Evolutionary conservation across 371 early-diverging fungal genomes (phyloP), one percentile per base, ranked within the genome.

Genomic region (Syncephalastrum racemosum): DNA sequence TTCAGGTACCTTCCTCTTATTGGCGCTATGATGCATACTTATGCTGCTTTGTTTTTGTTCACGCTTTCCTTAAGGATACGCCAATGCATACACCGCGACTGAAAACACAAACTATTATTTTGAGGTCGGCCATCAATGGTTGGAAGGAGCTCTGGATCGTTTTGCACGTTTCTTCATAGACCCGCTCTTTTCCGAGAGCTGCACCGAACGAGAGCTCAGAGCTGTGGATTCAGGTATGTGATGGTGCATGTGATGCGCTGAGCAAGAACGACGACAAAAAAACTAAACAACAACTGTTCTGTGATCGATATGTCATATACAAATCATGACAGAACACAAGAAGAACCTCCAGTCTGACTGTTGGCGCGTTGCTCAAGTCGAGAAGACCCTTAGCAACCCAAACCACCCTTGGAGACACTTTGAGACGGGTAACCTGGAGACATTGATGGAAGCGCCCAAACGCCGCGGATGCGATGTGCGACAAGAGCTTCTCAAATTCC

Each of bases 21-120:
- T 10, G 6, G 36, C 36, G 10, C 10, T 31, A 31, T 5, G 2
- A 3, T 31, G 36, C 12, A 2, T 8, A 31, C 10, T 8, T 10
- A 31, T 5, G 12, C 36, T 31, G 10, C 6, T 1, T 31, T 12
- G 36, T 31, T 10, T 10, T 8, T 31, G 36, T 31, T 31, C 36
- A 8, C 36, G 2, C 12, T 10, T 10, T 5, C 25, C 25, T 31
- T 10, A 8, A 31, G 36, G 36, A 31, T 31, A 31, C 12, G 36
- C 36, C 3, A 99, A 99, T 77, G 99, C 99, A 4, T 97, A 89
- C 74, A 99, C 99, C 0, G 76, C 82, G 19, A 74, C 82, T 16
- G 92, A 94, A 54, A 75, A 90, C 55, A 97, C 97, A 44, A 91
- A 95, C 67, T 99, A 97, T 75, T 98, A 92, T 67, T 98, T 96